Percentiles rank a stretch among this genome's conserved stretches.
These are phyloP conservation scores for Colletotrichum liaoningense DNA, from an alignment of 2,329 filamentous ascomycete species.

Conservation along the genomic window DNA sequence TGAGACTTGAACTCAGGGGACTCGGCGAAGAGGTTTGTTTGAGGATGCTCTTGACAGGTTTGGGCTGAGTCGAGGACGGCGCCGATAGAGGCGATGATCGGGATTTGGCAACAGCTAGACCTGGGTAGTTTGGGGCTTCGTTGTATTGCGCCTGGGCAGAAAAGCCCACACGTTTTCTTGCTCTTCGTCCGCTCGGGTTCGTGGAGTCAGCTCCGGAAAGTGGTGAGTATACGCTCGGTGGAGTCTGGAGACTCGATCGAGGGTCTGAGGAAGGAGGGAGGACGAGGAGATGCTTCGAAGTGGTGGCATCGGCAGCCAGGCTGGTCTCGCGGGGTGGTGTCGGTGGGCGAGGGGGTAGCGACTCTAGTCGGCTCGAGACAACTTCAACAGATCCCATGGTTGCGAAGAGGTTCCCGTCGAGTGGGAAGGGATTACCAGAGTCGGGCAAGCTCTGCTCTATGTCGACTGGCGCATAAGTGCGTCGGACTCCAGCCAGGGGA, in stretches of 20 bases:
- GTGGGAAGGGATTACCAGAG: constrained; percentile 13
- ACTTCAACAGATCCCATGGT: constrained; percentile 54
- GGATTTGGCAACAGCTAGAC: constrained; percentile 50
- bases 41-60: constrained; percentile 76
- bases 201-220: constrained; percentile 54
- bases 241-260: constrained; percentile 59
- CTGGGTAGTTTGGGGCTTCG: constrained; percentile 60
- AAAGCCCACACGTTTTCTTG: constrained; percentile 68
- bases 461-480: constrained; percentile 25
- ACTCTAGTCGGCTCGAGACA: constrained; percentile 58
- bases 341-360: constrained; percentile 70
- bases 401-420: constrained; percentile 38
- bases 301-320: constrained; percentile 48
- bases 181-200: constrained; percentile 55
- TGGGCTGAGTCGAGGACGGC: constrained; percentile 52
- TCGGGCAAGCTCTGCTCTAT: constrained; percentile 19
- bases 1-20: constrained; percentile 52
- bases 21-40: constrained; percentile 72
- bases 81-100: constrained; percentile 55
- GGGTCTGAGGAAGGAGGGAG: constrained; percentile 53
- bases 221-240: constrained; percentile 61
- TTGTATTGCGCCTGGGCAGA: constrained; percentile 67
- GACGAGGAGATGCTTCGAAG: constrained; percentile 48
- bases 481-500: constrained; percentile 19
- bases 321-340: constrained; percentile 72